A percentile compares a stretch with the other conserved stretches of the same genome.
Evolutionary conservation across 768 basidiomycete genomes (phyloP).

Genomic region (Lactarius indigo): DNA sequence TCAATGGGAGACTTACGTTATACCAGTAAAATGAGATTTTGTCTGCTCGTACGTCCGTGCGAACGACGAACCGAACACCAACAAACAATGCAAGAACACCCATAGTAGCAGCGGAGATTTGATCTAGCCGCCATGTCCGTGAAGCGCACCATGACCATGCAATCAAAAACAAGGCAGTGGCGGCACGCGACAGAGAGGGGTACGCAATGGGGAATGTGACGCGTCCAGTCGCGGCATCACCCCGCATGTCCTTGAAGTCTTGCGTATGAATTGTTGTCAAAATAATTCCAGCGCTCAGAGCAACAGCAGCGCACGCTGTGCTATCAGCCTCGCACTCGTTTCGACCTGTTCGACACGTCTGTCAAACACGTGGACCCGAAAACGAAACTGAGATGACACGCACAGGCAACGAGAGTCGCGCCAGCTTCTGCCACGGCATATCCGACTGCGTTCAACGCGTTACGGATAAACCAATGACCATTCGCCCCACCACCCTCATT

Average conservation of each 20-base stretch:
- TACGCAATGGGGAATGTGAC: slow-evolving; percentile 44
- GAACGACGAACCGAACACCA: slow-evolving; percentile 25
- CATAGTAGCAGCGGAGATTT: slow-evolving; percentile 30
- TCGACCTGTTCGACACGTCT: background rate
- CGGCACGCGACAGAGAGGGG: slow-evolving; percentile 34
- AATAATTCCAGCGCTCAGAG: slow-evolving; percentile 38
- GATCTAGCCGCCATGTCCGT: slow-evolving; percentile 36
- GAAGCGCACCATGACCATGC: slow-evolving; percentile 38
- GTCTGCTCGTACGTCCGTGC: slow-evolving; percentile 19
- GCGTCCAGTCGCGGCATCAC: slow-evolving; percentile 40
- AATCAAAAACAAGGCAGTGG: slow-evolving; percentile 35
- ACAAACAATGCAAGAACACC: slow-evolving; percentile 34
- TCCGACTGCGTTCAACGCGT: slow-evolving; percentile 37
- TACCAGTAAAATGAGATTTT: slow-evolving; percentile 27
- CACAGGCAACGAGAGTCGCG: slow-evolving; percentile 37
- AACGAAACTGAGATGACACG: slow-evolving; percentile 8
- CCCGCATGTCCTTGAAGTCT: slow-evolving; percentile 46
- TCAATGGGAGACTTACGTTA: slow-evolving; percentile 17
- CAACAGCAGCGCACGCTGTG: slow-evolving; percentile 33
- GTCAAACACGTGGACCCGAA: background rate
- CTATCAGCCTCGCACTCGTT: slow-evolving; percentile 27
- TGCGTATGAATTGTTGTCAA: slow-evolving; percentile 47
- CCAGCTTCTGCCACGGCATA: slow-evolving; percentile 39
- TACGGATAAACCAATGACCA: slow-evolving; percentile 36
- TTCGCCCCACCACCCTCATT: slow-evolving; percentile 29